Evolutionary conservation across 75 land plant genomes (phyloP), one percentile per base, ranked within the genome.

Genomic region (Pinus albicaulis): DNA sequence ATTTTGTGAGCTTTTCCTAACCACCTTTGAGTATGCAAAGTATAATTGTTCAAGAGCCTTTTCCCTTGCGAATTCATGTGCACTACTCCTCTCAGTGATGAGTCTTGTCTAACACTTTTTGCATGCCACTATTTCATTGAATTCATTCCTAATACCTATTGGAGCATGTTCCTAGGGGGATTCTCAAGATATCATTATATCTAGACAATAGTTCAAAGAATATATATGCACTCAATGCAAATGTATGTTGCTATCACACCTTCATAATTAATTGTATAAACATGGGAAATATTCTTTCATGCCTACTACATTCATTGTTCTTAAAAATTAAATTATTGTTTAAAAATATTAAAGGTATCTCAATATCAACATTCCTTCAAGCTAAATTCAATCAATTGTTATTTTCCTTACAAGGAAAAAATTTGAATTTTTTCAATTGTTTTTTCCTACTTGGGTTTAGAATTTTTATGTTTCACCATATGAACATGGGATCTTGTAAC

Each of bases 401-500:
- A n/a, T 19, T 36, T 5, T 34, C 48, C n/a, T 38, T 15, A 7
- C 36, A 17, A 44, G 48, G 48, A 38, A 36, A 66, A 5, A 3
- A 0, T 6, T 23, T 71, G 15, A 1, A 55, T 13, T 23, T 52
- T n/a, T 48, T 72, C 24, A 38, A 12, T 55, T 23, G 38, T 72
- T 19, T 72, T 3, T 1, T 24, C 15, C 28, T 55, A 15, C 23
- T 71, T 71, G 8, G 25, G 24, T 48, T 72, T 72, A 48, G 0
- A 3, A 12, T 59, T 23, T 36, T 3, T 60, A 44, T 55, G 70
- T 41, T 15, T 76, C 66, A 60, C 73, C 25, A 74, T 74, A 84
- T 82, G 86, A 76, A 57, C 79, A 28, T 77, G 82, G 82, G 76
- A 77, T 84, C 76, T 76, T 64, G 57, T 78, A 58, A 38, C 81